Percentiles rank a stretch among this genome's conserved stretches.
These are phyloP conservation scores for Linum trigynum DNA, from an alignment of 345 rosid genomes.

Conservation along the genomic window DNA sequence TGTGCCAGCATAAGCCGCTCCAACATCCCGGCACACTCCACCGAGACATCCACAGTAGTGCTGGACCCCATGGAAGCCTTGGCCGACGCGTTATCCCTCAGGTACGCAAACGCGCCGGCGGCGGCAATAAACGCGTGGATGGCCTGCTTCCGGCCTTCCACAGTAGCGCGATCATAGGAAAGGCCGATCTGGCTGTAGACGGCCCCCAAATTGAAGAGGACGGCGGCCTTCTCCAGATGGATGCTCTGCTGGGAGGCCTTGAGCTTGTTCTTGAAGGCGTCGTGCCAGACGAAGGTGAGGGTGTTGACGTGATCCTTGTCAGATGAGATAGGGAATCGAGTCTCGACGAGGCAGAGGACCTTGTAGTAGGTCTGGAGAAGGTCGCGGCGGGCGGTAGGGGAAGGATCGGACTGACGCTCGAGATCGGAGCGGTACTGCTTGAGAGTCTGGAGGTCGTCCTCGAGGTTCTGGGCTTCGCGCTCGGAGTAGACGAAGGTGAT, in stretches of 20 bases:
- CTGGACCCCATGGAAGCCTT: slow-evolving; percentile 73
- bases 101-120: slow-evolving; percentile 66
- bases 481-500: slow-evolving; percentile 71
- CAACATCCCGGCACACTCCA: slow-evolving; percentile 88
- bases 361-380: slow-evolving; percentile 61
- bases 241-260: slow-evolving; percentile 88
- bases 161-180: slow-evolving; percentile 60
- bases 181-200: slow-evolving; percentile 82
- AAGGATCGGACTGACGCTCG: slow-evolving; percentile 66
- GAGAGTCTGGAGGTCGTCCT: slow-evolving; percentile 76
- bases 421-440: slow-evolving; percentile 70
- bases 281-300: slow-evolving; percentile 73
- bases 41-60: slow-evolving; percentile 70
- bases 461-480: slow-evolving; percentile 88
- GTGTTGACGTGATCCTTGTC: slow-evolving; percentile 72
- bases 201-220: slow-evolving; percentile 78
- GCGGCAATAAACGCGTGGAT: slow-evolving; percentile 82
- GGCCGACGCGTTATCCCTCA: slow-evolving; percentile 65
- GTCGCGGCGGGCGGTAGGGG: slow-evolving; percentile 74
- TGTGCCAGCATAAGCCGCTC: slow-evolving; percentile 93
- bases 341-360: slow-evolving; percentile 74
- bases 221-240: slow-evolving; percentile 86
- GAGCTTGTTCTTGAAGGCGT: slow-evolving; percentile 76
- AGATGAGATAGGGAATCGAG: slow-evolving; percentile 92
- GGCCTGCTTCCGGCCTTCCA: slow-evolving; percentile 82